A percentile compares a stretch with the other conserved stretches of the same genome.
phyloP scores from a whole-genome alignment of 495 filamentous ascomycete genomes.

The Tuber microsphaerosporum region DNA sequence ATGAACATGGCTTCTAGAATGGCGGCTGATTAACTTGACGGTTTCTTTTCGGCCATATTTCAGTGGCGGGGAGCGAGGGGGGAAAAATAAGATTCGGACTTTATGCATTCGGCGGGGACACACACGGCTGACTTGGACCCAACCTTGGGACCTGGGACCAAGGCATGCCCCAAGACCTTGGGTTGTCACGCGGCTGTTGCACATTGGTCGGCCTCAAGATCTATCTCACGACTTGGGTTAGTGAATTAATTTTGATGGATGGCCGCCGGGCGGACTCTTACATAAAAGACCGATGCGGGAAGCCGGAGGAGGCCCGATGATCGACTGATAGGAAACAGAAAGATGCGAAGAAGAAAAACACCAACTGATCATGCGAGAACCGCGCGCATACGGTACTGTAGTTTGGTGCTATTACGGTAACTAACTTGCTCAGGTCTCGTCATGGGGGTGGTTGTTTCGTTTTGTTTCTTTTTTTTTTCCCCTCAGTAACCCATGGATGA shows the following conservation, averaged over 20 bases:
- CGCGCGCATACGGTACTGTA: not conserved
- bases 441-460: not conserved
- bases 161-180: not conserved
- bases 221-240: not conserved
- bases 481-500: not conserved
- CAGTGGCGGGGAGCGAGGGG: too few species aligned
- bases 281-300: not conserved
- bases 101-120: not conserved
- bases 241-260: not conserved
- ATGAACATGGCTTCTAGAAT: not conserved
- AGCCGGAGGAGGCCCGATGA: not conserved
- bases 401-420: not conserved
- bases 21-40: not conserved
- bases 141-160: not conserved
- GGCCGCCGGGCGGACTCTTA: not conserved
- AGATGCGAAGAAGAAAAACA: not conserved
- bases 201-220: not conserved
- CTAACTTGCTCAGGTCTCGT: not conserved
- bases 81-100: not conserved
- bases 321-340: not conserved
- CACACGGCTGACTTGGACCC: not conserved
- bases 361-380: not conserved
- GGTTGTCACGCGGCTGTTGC: not conserved
- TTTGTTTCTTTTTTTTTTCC: not conserved
- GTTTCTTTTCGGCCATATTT: not conserved